Evolutionary conservation across 1,284 basidiomycete species (phyloP).

Genomic region (Ustilago cynodontis): DNA sequence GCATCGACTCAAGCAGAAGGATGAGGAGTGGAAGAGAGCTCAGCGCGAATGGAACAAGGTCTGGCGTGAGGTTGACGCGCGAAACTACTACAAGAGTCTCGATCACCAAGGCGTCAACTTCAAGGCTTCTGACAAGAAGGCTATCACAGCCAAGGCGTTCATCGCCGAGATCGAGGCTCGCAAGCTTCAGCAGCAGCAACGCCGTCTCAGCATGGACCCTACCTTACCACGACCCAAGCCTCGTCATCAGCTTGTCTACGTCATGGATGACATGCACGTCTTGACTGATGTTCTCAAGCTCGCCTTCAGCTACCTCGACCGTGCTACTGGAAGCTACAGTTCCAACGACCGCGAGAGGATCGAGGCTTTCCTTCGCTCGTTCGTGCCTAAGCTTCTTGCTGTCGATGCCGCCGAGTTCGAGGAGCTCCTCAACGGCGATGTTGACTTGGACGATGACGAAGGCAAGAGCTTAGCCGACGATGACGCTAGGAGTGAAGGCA

Average conservation of each 20-base stretch:
- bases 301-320: slow-evolving; percentile 89
- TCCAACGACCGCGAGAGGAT: slow-evolving; percentile 83
- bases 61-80: slow-evolving; percentile 95
- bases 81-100: slow-evolving; percentile 91
- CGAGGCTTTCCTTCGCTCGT: slow-evolving; percentile 85
- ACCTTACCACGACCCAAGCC: slow-evolving; percentile 61
- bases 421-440: slow-evolving; percentile 57
- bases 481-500: slow-evolving; percentile 64
- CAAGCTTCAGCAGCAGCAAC: slow-evolving; percentile 79
- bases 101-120: slow-evolving; percentile 96
- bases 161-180: slow-evolving; percentile 87
- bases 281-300: slow-evolving; percentile 90
- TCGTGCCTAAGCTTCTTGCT: slow-evolving; percentile 86
- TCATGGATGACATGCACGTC: slow-evolving; percentile 82
- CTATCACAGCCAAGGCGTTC: slow-evolving; percentile 88
- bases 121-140: slow-evolving; percentile 97
- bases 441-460: slow-evolving; percentile 47
- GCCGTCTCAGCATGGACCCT: slow-evolving; percentile 60
- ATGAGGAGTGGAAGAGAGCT: slow-evolving; percentile 95
- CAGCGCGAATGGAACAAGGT: slow-evolving; percentile 97
- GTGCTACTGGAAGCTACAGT: slow-evolving; percentile 77
- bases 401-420: slow-evolving; percentile 75
- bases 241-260: slow-evolving; percentile 80
- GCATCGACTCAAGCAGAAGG: slow-evolving; percentile 88
- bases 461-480: slow-evolving; percentile 67